Evolutionary conservation across 495 filamentous ascomycete species (phyloP), one percentile per base, ranked within the genome.

Genomic region (Tuber brumale): DNA sequence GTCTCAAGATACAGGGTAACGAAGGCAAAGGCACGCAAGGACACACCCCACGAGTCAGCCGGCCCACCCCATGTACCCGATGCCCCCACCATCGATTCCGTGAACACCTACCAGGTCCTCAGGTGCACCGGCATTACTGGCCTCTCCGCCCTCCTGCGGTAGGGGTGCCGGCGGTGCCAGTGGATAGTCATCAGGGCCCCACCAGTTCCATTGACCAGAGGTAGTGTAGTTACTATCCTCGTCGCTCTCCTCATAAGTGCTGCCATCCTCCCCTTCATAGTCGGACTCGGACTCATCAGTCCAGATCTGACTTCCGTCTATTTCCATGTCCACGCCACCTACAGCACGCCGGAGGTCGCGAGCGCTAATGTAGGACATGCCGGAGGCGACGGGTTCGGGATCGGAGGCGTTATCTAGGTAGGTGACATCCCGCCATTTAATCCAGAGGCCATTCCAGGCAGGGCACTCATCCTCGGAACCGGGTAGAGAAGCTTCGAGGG

Each of bases 381-480:
- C 61, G 16, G 75, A 74, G 5, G 78, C 69, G 31, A 79, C 39
- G 27, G 73, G 70, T 48, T 71, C 73, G 18, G 73, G 46, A 10
- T 80, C 37, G n/a, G 70, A 70, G 23, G 77, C 39, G 45, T 66
- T 21, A 0, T 70, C 12, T 18, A 27, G 57, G 41, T 79, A 73
- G 19, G 73, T 69, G 46, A 80, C 77, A 35, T 80, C 78, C 1
- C 78, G 78, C 78, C 78, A 80, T 80, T 80, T 80, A 37, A 80
- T 69, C 78, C 78, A 80, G 16, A 80, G 78, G 14, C 78, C 78
- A 39, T 80, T 80, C 78, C 78, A 80, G 39, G 78, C 73, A 44
- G 79, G 77, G 23, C 70, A 79, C 57, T 79, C 78, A 18, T 80
- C 76, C 35, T 73, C 78, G 73, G 69, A 61, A 12, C 41, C 6